A percentile compares a stretch with the other conserved stretches of the same genome.
These are phyloP conservation scores for Breviolum minutum DNA, from an alignment of 73 alveolate species.

Conservation along the genomic window DNA sequence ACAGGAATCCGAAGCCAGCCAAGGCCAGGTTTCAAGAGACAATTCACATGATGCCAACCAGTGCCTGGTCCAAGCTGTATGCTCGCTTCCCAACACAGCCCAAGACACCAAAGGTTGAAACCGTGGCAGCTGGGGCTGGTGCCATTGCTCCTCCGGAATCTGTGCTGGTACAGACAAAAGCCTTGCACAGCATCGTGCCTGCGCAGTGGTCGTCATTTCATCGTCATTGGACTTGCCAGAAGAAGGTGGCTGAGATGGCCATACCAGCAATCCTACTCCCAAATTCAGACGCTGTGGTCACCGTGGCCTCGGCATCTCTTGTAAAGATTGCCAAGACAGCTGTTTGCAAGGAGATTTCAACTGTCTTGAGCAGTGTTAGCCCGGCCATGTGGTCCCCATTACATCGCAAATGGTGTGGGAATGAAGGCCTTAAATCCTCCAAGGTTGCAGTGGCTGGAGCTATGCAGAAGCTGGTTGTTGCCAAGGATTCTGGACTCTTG, in stretches of 20 bases:
- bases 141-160: neutral
- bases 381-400: constrained; percentile 90
- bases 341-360: neutral
- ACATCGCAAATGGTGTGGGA: constrained; percentile 91
- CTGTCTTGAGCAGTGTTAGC: constrained; percentile 28
- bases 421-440: neutral
- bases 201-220: constrained; percentile 39
- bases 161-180: constrained; percentile 8
- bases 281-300: neutral
- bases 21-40: neutral
- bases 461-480: constrained; percentile 34
- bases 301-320: neutral
- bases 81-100: constrained; percentile 2
- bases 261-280: neutral
- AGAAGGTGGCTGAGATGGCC: constrained; percentile 9
- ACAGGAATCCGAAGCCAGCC: constrained; percentile 11
- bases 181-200: constrained; percentile 39
- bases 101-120: neutral
- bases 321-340: neutral
- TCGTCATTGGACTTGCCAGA: constrained; percentile 73
- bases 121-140: neutral
- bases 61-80: constrained; percentile 34
- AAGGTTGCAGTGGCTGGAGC: neutral
- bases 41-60: constrained; percentile 26
- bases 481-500: neutral